Evolutionary conservation across 1,284 basidiomycete genomes (phyloP).

Genomic region (Rugosomyces carneus): DNA sequence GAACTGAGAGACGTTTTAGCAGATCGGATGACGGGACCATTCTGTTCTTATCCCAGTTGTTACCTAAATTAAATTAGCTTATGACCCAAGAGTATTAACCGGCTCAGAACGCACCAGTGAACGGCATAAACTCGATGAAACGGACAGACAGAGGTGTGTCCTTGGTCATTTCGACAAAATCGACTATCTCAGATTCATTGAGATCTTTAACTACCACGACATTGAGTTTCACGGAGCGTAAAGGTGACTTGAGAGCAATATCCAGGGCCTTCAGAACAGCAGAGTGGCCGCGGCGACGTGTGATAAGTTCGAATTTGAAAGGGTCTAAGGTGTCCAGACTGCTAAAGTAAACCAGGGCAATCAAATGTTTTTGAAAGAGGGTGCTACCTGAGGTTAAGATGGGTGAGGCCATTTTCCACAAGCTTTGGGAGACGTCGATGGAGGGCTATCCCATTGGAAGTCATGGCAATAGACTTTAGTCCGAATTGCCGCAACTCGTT

Average conservation of each 20-base stretch:
- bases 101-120: slow-evolving; percentile 52
- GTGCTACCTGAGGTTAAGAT: slow-evolving; percentile 72
- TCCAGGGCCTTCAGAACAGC: slow-evolving; percentile 70
- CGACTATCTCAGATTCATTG: slow-evolving; percentile 73
- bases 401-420: slow-evolving; percentile 69
- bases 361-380: neutral
- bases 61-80: slow-evolving; percentile 43
- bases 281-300: slow-evolving; percentile 69
- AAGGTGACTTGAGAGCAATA: slow-evolving; percentile 45
- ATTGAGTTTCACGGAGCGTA: slow-evolving; percentile 73
- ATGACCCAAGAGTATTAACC: slow-evolving; percentile 1
- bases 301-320: slow-evolving; percentile 84
- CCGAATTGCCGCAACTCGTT: slow-evolving; percentile 53
- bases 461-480: slow-evolving; percentile 78
- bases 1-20: slow-evolving; percentile 40
- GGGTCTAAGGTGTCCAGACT: slow-evolving; percentile 85
- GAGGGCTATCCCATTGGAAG: slow-evolving; percentile 76
- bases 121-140: slow-evolving; percentile 94
- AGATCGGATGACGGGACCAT: slow-evolving; percentile 73
- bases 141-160: slow-evolving; percentile 63
- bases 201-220: slow-evolving; percentile 78
- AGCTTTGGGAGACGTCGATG: slow-evolving; percentile 66
- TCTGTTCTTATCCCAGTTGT: slow-evolving; percentile 79
- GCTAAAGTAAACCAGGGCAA: slow-evolving; percentile 2
- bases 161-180: slow-evolving; percentile 75